Evolutionary conservation across 129 eudicot species (phyloP).

Genomic region (Heracleum sosnowskyi): DNA sequence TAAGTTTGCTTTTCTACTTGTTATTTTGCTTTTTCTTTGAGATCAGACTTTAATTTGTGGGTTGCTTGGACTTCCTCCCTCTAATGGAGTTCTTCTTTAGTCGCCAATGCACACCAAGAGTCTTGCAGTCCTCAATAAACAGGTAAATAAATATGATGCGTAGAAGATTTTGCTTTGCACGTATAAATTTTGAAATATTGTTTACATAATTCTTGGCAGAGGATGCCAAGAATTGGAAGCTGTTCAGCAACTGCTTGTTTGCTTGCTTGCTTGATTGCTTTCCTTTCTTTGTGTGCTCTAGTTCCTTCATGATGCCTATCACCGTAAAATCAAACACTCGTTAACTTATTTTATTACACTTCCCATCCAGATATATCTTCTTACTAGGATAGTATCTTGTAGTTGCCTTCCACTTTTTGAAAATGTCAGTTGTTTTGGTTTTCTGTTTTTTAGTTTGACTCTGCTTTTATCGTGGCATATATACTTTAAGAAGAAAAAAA

Average conservation of each 20-base stretch:
- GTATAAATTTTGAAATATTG: background rate
- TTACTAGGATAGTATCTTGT: background rate
- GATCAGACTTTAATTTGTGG: constrained; percentile 83
- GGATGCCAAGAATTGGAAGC: too few species aligned
- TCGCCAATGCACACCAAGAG: constrained; percentile 93
- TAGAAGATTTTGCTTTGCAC: background rate
- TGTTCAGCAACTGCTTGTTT: too few species aligned
- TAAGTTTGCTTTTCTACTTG: background rate
- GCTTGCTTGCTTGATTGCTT: too few species aligned
- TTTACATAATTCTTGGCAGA: too few species aligned
- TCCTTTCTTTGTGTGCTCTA: background rate
- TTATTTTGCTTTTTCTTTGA: constrained; percentile 7
- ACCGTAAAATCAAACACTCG: background rate
- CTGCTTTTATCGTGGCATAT: too few species aligned
- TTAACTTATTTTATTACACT: background rate
- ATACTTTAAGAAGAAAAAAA: too few species aligned
- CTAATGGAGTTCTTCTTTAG: constrained; percentile 88
- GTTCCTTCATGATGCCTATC: background rate
- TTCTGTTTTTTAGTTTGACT: too few species aligned
- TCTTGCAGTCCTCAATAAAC: constrained; percentile 70
- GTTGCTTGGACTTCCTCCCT: constrained; percentile 86
- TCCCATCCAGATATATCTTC: background rate
- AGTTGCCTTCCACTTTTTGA: background rate
- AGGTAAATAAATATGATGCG: constrained; percentile 30
- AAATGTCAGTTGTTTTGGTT: background rate